Evolutionary conservation across 139 green algal species (phyloP).

Genomic region (Deuterostichococcus epilithicus): DNA sequence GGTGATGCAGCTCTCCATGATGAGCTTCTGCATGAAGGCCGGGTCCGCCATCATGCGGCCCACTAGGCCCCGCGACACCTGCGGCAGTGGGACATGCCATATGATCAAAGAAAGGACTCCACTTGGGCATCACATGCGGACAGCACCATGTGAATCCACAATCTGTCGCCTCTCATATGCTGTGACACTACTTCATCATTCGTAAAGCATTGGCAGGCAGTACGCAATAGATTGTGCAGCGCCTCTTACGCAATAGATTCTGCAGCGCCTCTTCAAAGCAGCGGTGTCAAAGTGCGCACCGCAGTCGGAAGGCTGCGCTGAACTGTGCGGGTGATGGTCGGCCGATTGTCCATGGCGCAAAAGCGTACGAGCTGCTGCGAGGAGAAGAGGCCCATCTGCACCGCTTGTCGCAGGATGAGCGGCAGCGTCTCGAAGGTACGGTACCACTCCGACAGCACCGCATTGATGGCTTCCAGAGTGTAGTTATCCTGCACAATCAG

Average conservation of each 20-base stretch:
- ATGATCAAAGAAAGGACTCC: neutral
- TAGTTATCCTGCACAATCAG: neutral
- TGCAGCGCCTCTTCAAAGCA: neutral
- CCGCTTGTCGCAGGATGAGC: conserved; percentile 77
- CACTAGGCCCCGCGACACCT: conserved; percentile 82
- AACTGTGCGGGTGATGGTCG: conserved; percentile 77
- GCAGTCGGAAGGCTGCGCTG: conserved; percentile 68
- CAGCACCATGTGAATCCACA: neutral
- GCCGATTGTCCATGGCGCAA: conserved; percentile 86
- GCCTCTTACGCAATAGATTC: neutral
- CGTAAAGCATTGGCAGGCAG: neutral
- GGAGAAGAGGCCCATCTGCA: conserved; percentile 92
- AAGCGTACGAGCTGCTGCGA: conserved; percentile 90
- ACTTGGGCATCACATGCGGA: neutral
- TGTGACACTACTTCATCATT: too few species aligned
- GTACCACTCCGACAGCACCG: conserved; percentile 89
- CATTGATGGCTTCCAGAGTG: conserved; percentile 63
- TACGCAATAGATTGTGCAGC: neutral
- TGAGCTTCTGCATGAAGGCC: conserved; percentile 91
- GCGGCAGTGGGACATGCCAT: neutral
- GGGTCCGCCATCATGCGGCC: conserved; percentile 95
- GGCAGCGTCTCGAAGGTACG: conserved; percentile 83
- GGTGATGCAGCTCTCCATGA: conserved; percentile 82
- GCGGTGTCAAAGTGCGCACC: conserved; percentile 29
- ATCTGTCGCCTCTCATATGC: too few species aligned